These are phyloP conservation scores for Stemphylium vesicarium DNA, from an alignment of 2,329 filamentous ascomycete genomes.

Conservation along the genomic window DNA sequence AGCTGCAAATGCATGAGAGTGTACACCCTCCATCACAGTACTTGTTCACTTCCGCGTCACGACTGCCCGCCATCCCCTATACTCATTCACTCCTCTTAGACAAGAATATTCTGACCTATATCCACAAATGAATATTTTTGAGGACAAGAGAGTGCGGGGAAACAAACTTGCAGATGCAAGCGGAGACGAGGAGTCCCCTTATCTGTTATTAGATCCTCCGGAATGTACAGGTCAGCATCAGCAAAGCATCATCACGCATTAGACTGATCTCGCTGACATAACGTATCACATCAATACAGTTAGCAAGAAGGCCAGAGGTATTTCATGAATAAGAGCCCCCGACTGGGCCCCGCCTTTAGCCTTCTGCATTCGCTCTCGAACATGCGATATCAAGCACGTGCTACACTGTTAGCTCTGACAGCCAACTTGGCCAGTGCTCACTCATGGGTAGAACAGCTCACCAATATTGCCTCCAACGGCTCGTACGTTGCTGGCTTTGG, in stretches of 20 bases:
- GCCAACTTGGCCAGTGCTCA: not conserved
- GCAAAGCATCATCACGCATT: not conserved
- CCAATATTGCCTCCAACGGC: slow-evolving; percentile 1
- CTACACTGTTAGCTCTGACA: not conserved
- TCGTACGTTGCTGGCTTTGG: not conserved
- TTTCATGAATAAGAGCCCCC: not conserved
- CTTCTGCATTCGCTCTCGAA: not conserved
- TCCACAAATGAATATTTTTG: not conserved
- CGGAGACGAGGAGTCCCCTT: not conserved
- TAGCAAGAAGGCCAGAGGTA: not conserved
- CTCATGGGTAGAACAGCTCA: slow-evolving; percentile 2
- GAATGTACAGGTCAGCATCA: not conserved
- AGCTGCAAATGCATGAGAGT: too few species aligned
- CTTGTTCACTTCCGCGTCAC: not conserved
- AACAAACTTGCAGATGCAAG: not conserved
- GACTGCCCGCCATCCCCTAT: not conserved
- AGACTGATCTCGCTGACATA: not conserved
- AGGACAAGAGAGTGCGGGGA: not conserved
- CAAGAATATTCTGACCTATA: not conserved
- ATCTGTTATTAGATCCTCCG: not conserved
- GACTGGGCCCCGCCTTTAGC: not conserved
- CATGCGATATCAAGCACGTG: not conserved
- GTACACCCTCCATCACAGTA: not conserved
- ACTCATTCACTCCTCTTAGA: not conserved
- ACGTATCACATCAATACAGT: not conserved